These are phyloP conservation scores for Panaeolus cyanescens DNA, from an alignment of 768 basidiomycete species.

Conservation along the genomic window DNA sequence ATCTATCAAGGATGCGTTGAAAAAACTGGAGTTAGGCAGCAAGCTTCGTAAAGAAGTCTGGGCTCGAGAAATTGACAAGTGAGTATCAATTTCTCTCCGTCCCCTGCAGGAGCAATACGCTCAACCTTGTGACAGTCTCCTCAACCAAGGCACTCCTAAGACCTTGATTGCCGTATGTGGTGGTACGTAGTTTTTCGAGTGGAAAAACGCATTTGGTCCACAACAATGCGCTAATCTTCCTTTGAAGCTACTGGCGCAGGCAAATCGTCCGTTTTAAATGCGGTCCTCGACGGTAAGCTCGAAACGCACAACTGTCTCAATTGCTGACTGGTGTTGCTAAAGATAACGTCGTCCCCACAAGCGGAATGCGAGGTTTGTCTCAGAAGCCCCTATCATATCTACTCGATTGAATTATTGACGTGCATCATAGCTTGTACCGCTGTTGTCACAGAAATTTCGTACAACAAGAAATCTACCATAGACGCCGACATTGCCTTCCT, in stretches of 20 bases:
- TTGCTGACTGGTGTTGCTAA: constrained; percentile 3
- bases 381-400: too few relatives aligned
- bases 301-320: neutral
- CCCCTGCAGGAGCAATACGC: neutral
- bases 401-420: neutral
- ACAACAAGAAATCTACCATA: constrained; percentile 55
- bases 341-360: constrained; percentile 68
- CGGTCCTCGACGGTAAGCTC: constrained; percentile 54
- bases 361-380: constrained; percentile 59
- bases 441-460: constrained; percentile 62
- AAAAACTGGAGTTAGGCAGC: constrained; percentile 50
- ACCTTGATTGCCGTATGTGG: constrained; percentile 70
- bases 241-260: constrained; percentile 58
- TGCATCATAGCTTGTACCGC: constrained; percentile 57
- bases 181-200: constrained; percentile 32
- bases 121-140: constrained; percentile 35
- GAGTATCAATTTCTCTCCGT: constrained; percentile 10
- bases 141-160: constrained; percentile 50
- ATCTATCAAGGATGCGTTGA: constrained; percentile 42
- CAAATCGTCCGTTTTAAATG: constrained; percentile 63
- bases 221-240: neutral
- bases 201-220: neutral
- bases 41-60: constrained; percentile 62
- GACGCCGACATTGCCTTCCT: constrained; percentile 64
- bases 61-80: constrained; percentile 55